phyloP scores from a whole-genome alignment of 139 green algal species.

The Trebouxia sp. region DNA sequence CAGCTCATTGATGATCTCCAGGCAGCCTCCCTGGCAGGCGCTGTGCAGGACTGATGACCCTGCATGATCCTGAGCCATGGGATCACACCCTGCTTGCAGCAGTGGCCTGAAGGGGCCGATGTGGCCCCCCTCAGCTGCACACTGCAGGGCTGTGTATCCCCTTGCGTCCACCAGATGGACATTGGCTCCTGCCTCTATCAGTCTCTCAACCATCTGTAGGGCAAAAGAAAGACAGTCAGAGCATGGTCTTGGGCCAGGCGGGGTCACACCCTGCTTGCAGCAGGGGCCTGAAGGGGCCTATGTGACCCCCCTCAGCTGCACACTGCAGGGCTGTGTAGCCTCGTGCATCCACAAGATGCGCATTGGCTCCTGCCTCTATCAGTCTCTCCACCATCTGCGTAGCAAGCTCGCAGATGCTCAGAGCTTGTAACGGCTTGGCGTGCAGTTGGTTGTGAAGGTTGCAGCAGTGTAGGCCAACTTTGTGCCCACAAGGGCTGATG shows the following conservation, averaged over 20 bases:
- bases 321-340: constrained; percentile 40
- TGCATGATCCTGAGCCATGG: constrained; percentile 10
- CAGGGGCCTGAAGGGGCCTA: constrained; percentile 36
- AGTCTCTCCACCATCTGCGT: constrained; percentile 37
- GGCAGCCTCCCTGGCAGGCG: constrained; percentile 29
- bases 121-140: constrained; percentile 44
- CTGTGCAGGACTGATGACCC: constrained; percentile 35
- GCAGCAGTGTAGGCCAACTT: no score
- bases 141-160: constrained; percentile 38
- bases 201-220: constrained; percentile 32
- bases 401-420: no score
- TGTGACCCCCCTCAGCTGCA: constrained; percentile 43
- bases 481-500: no score
- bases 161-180: constrained; percentile 30
- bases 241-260: constrained; percentile 15
- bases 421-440: not conserved
- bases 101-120: constrained; percentile 36
- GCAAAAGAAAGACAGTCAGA: not conserved
- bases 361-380: constrained; percentile 36
- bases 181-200: constrained; percentile 40
- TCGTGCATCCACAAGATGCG: constrained; percentile 31
- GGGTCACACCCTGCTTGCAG: constrained; percentile 30
- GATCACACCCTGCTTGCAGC: constrained; percentile 29
- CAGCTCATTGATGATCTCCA: constrained; percentile 34
- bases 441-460: not conserved